A percentile compares a stretch with the other conserved stretches of the same genome.
Evolutionary conservation across 176 grass and related monocot genomes (phyloP).

Genomic region (Triticum dicoccoides): DNA sequence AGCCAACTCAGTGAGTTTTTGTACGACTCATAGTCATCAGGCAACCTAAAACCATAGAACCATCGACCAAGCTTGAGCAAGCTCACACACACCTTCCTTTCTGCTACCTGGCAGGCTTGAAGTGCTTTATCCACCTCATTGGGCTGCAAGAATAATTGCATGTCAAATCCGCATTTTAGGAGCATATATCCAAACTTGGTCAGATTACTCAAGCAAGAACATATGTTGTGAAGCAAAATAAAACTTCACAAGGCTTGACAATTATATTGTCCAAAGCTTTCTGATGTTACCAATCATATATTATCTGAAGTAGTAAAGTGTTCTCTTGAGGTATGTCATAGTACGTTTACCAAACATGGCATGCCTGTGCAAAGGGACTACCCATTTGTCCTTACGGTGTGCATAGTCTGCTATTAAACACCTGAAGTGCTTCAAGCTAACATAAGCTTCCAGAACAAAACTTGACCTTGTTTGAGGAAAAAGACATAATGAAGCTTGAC

Average conservation of each 20-base stretch:
- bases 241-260: neutral
- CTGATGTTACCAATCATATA: neutral
- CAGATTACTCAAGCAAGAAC: neutral
- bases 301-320: neutral
- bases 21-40: conserved; percentile 47
- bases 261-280: neutral
- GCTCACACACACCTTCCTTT: conserved; percentile 52
- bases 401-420: neutral
- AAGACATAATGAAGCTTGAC: neutral
- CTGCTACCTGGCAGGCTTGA: conserved; percentile 39
- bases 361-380: neutral
- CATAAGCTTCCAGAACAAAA: neutral
- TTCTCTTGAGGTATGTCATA: neutral
- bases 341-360: neutral
- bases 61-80: conserved; percentile 69
- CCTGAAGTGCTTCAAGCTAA: neutral
- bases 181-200: neutral
- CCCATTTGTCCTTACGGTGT: neutral
- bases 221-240: neutral
- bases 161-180: conserved; percentile 4
- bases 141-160: conserved; percentile 34
- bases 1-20: conserved; percentile 57
- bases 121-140: conserved; percentile 58
- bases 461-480: neutral
- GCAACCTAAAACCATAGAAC: conserved; percentile 84